These are phyloP conservation scores for Colletotrichum euphorbiae DNA, from an alignment of 2,329 filamentous ascomycete genomes.

Conservation along the genomic window DNA sequence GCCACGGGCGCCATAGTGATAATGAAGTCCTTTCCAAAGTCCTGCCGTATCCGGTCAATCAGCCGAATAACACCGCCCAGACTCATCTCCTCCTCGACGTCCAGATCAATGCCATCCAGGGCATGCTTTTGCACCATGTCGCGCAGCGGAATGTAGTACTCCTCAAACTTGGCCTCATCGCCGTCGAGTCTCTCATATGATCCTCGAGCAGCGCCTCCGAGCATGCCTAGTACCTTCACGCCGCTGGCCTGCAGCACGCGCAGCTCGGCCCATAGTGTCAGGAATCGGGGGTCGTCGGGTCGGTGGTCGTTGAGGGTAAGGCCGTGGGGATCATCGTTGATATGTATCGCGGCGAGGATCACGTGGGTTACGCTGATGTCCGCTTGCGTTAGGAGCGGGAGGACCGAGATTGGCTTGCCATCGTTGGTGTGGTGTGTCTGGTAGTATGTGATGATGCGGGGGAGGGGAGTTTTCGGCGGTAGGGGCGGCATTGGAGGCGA, in stretches of 20 bases:
- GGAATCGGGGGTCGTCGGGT: conserved; percentile 74
- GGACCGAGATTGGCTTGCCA: conserved; percentile 62
- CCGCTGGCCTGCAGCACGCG: conserved; percentile 77
- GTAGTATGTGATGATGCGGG: conserved; percentile 64
- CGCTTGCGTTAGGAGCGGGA: conserved; percentile 62
- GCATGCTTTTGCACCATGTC: conserved; percentile 70
- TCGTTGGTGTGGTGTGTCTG: conserved; percentile 64
- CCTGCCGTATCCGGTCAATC: conserved; percentile 73
- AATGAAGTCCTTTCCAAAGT: conserved; percentile 78
- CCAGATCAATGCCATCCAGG: conserved; percentile 80
- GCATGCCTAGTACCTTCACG: conserved; percentile 85
- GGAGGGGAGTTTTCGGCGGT: conserved; percentile 47
- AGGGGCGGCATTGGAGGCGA: conserved; percentile 34
- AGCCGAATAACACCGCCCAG: conserved; percentile 74
- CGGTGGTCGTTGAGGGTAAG: conserved; percentile 85
- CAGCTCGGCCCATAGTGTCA: conserved; percentile 83
- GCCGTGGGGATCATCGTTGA: conserved; percentile 74
- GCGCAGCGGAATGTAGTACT: conserved; percentile 77
- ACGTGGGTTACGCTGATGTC: conserved; percentile 76
- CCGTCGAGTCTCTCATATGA: conserved; percentile 73
- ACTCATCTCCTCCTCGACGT: conserved; percentile 82
- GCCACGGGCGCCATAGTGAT: conserved; percentile 87
- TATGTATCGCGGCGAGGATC: conserved; percentile 86
- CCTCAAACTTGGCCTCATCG: conserved; percentile 71
- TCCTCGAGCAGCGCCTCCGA: conserved; percentile 85